Evolutionary conservation across 2,329 filamentous ascomycete species (phyloP).

Genomic region (Sclerotinia subarctica): DNA sequence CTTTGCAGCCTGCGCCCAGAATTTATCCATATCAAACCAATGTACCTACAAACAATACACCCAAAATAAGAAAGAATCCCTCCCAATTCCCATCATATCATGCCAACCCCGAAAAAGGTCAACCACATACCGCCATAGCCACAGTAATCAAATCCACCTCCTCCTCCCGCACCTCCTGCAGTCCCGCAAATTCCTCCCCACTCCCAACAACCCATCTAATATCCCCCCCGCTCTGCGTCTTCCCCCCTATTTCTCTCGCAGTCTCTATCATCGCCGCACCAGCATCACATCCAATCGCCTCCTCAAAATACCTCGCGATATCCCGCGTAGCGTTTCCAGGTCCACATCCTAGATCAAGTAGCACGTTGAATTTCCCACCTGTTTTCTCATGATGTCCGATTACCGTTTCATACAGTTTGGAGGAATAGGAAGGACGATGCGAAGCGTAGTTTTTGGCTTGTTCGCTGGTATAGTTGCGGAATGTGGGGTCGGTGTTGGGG

Average conservation of each 20-base stretch:
- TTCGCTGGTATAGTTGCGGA: constrained; percentile 31
- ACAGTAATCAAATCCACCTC: constrained; percentile 35
- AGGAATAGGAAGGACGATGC: constrained; percentile 27
- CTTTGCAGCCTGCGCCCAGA: constrained; percentile 45
- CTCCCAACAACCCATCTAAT: constrained; percentile 30
- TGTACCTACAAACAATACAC: constrained; percentile 40
- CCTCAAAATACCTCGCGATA: constrained; percentile 32
- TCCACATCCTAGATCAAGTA: constrained; percentile 38
- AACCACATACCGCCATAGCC: constrained; percentile 30
- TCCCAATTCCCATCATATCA: not conserved
- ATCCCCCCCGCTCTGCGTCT: constrained; percentile 25
- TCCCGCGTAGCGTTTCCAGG: constrained; percentile 36
- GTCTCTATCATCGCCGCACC: constrained; percentile 34
- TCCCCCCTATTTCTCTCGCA: constrained; percentile 30
- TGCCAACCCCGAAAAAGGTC: constrained; percentile 23
- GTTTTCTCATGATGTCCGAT: constrained; percentile 30
- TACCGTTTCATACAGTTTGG: constrained; percentile 29
- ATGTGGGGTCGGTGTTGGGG: constrained; percentile 31
- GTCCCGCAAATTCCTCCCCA: constrained; percentile 32
- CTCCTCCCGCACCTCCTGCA: constrained; percentile 24
- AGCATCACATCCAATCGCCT: constrained; percentile 35
- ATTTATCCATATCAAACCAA: constrained; percentile 50
- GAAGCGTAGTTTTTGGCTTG: constrained; percentile 35
- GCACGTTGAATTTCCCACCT: constrained; percentile 28
- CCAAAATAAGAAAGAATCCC: constrained; percentile 39